Base-by-base conservation (phyloP, 2,329 filamentous ascomycete species). In the Cylindrodendrum hubeiense region DNA sequence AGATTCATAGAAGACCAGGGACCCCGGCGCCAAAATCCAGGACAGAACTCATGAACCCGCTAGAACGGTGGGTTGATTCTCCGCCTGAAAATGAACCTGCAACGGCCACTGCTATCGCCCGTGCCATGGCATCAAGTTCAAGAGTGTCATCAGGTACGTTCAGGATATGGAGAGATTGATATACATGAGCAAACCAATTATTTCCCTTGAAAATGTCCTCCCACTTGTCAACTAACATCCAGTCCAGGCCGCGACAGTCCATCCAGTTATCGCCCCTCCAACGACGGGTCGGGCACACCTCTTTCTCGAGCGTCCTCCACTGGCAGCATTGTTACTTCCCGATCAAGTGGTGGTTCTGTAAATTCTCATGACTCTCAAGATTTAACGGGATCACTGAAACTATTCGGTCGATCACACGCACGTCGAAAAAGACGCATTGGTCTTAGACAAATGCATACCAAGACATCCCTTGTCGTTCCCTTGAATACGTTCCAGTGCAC, bases 401-500 rank as follows among this genome's bases (percentile, higher is more conserved):
- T 50, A 2, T 55, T 60, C 12, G 21, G 6, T 2, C 44, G 24
- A 3, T 15, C 55, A 22, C 49, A 44, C n/a, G 43, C 47, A 8
- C 62, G 62, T 8, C 62, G 57, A 17, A 65, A 56, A 46, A 50
- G 34, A 3, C 43, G 50, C 6, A 43, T 49, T 12, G 41, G 30
- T 7, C 49, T 44, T 19, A 49, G 56, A 24, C 63, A 51, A 30
- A 43, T 47, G 41, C 51, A 62, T n/a, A 49, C 58, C 9, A 62
- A 51, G 22, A 62, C 58, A 3, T 49, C 52, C 1, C 28, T 62
- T 7, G 22, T 43, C 26, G 34, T 13, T 1, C 22, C 41, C 7
- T 15, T 62, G 6, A 61, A 56, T 12, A 52, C 60, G 3, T 78
- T 75, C 50, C 81, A 82, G 58, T 83, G 81, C 63, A 83, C 81